Percentiles rank a stretch among this genome's conserved stretches.
phyloP scores from a whole-genome alignment of 2,329 filamentous ascomycete species.

The Clonostachys solani region DNA sequence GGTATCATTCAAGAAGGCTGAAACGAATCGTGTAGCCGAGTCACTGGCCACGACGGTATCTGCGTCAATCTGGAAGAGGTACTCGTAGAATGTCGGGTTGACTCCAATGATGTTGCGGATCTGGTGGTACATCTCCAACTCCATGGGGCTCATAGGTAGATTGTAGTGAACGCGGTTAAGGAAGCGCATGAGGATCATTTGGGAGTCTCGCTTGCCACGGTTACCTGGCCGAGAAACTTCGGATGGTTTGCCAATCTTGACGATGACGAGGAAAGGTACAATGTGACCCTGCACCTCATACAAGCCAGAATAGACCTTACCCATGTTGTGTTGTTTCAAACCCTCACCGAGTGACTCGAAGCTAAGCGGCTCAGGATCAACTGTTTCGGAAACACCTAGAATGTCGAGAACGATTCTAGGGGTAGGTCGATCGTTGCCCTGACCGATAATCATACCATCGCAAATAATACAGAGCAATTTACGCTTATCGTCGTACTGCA shows the following conservation, averaged over 20 bases:
- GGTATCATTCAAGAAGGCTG: constrained; percentile 86
- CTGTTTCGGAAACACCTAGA: constrained; percentile 86
- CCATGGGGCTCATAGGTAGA: constrained; percentile 88
- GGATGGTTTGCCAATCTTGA: constrained; percentile 97
- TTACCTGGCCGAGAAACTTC: constrained; percentile 94
- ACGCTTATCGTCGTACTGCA: constrained; percentile 97
- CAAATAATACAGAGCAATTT: constrained; percentile 91
- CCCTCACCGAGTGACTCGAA: constrained; percentile 96
- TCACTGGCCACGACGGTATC: constrained; percentile 92
- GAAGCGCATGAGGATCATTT: constrained; percentile 98
- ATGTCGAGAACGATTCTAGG: constrained; percentile 96
- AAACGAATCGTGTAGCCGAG: constrained; percentile 86
- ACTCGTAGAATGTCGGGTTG: constrained; percentile 98
- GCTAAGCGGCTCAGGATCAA: constrained; percentile 92
- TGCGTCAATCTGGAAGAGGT: constrained; percentile 92
- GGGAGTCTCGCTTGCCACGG: constrained; percentile 98
- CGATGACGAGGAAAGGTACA: constrained; percentile 92
- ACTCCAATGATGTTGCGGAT: constrained; percentile 98
- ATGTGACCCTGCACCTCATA: constrained; percentile 99
- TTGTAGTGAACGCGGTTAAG: constrained; percentile 99
- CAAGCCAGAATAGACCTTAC: constrained; percentile 94
- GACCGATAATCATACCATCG: constrained; percentile 99
- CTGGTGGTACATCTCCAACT: constrained; percentile 98
- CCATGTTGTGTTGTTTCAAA: constrained; percentile 98
- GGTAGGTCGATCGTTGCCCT: constrained; percentile 94